A percentile compares a stretch with the other conserved stretches of the same genome.
These are phyloP conservation scores for Corylus heterophylla DNA, from an alignment of 306 rosid species.

Conservation along the genomic window DNA sequence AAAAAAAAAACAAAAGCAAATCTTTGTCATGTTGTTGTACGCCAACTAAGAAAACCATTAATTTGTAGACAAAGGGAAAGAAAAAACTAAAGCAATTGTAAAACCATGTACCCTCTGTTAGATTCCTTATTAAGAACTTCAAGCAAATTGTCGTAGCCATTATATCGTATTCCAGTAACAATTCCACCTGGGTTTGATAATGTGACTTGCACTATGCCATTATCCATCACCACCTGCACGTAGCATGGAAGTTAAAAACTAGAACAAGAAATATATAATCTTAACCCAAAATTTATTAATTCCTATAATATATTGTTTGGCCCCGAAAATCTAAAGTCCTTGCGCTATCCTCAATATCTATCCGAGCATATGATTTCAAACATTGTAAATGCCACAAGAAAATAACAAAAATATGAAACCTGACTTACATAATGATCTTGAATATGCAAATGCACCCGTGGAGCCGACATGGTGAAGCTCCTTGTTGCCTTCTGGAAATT, in stretches of 20 bases:
- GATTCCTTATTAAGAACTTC: slow-evolving; percentile 79
- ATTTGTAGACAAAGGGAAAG: background rate
- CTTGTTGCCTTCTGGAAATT: slow-evolving; percentile 23
- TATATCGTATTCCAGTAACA: slow-evolving; percentile 73
- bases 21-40: background rate
- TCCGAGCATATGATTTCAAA: background rate
- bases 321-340: background rate
- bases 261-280: slow-evolving; percentile 4
- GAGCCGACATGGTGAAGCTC: slow-evolving; percentile 51
- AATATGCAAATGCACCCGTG: slow-evolving; percentile 58
- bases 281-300: background rate
- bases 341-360: background rate
- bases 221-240: slow-evolving; percentile 88
- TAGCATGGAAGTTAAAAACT: slow-evolving; percentile 17
- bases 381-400: background rate
- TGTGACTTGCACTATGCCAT: slow-evolving; percentile 86
- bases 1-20: background rate
- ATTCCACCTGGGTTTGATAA: slow-evolving; percentile 86
- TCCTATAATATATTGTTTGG: too few relatives aligned
- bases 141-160: slow-evolving; percentile 80
- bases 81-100: slow-evolving; percentile 8
- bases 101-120: slow-evolving; percentile 72
- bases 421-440: slow-evolving; percentile 64
- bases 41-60: background rate
- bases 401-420: background rate